Evolutionary conservation across 2,329 filamentous ascomycete genomes (phyloP).

Genomic region (Teratosphaeria gauchensis): DNA sequence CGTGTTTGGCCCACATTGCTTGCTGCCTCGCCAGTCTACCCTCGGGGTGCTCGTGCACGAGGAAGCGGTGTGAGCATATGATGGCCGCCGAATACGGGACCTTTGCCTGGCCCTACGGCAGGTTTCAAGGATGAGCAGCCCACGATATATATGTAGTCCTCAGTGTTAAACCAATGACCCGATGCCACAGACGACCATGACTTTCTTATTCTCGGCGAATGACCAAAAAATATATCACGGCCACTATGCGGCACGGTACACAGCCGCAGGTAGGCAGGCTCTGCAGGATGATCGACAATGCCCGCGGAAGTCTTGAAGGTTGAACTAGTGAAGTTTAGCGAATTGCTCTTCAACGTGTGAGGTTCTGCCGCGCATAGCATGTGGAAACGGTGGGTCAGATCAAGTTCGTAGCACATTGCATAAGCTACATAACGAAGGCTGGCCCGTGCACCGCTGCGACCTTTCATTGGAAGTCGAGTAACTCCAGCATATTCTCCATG

Average conservation of each 20-base stretch:
- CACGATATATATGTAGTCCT: too few species aligned
- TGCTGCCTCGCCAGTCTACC: not conserved
- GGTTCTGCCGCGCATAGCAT: not conserved
- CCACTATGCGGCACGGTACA: too few species aligned
- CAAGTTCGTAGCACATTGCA: not conserved
- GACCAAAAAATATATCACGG: too few species aligned
- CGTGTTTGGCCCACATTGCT: not conserved
- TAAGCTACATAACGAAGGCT: not conserved
- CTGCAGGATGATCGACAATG: too few species aligned
- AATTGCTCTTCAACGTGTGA: not conserved
- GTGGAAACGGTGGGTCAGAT: not conserved
- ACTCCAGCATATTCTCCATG: constrained; percentile 11
- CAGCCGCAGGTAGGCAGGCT: too few species aligned
- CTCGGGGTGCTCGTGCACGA: not conserved
- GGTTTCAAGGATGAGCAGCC: too few species aligned
- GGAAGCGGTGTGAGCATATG: not conserved
- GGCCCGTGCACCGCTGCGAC: constrained; percentile 25
- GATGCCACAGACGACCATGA: too few species aligned
- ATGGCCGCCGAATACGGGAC: not conserved
- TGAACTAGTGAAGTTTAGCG: not conserved
- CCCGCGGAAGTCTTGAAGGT: too few species aligned
- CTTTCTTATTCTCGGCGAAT: too few species aligned
- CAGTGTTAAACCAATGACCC: too few species aligned
- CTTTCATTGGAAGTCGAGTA: constrained; percentile 26
- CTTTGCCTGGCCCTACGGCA: not conserved